A percentile compares a stretch with the other conserved stretches of the same genome.
Conservation (phyloP, 2,329 filamentous ascomycete genomes). For the Apiospora sp. region DNA sequence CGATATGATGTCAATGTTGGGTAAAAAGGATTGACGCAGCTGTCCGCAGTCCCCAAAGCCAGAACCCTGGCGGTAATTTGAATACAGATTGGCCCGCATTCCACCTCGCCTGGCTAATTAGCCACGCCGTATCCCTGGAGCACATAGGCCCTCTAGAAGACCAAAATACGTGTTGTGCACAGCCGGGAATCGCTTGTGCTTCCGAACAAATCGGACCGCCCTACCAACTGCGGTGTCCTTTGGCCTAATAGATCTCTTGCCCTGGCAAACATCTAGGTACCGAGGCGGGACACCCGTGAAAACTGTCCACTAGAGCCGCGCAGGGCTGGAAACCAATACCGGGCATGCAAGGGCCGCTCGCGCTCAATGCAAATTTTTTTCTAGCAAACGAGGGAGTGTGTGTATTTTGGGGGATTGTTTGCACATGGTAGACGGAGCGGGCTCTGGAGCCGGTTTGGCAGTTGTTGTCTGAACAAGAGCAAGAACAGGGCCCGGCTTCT, state of each 20-base stretch:
- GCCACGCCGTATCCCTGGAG: background rate
- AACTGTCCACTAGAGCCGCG: background rate
- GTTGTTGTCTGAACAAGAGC: background rate
- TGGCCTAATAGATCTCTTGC: too few species aligned
- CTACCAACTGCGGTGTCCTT: background rate
- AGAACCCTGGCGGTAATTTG: background rate
- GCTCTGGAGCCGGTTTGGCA: background rate
- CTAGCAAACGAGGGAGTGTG: background rate
- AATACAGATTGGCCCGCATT: background rate
- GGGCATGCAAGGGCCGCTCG: background rate
- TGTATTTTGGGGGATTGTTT: background rate
- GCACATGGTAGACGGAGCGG: background rate
- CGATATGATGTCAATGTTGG: constrained; percentile 2
- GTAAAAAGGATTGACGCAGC: background rate
- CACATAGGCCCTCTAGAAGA: background rate
- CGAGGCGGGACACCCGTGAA: background rate
- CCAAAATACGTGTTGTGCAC: too few species aligned
- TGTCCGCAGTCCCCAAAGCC: background rate
- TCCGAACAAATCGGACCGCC: background rate
- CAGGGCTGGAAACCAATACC: background rate
- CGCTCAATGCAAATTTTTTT: background rate
- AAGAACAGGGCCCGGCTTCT: background rate
- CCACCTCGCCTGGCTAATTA: background rate
- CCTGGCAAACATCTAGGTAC: background rate
- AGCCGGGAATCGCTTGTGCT: background rate